Percentiles rank a stretch among this genome's conserved stretches.
Conservation (phyloP, 1,139 yeast genomes). For the Blastobotrys persicus region DNA sequence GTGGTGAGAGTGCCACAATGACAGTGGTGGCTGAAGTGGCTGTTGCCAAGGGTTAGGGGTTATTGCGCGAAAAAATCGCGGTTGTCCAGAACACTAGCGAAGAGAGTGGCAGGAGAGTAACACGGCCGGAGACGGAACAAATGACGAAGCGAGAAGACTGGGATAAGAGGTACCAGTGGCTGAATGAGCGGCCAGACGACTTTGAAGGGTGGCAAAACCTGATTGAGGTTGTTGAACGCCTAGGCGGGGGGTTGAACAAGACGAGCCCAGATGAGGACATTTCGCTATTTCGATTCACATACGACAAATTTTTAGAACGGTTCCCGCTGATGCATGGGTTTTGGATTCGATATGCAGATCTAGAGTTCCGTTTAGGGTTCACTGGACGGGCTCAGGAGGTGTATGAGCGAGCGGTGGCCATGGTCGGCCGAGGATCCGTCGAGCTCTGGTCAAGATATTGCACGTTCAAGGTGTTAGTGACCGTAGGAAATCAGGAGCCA, state of each 20-base stretch:
- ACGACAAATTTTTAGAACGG: slow-evolving; percentile 53
- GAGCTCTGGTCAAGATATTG: slow-evolving; percentile 74
- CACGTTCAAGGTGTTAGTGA: slow-evolving; percentile 47
- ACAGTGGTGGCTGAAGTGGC: too few species aligned
- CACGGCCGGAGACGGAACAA: background rate
- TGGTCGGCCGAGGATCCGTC: slow-evolving; percentile 52
- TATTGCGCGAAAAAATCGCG: slow-evolving; percentile 6
- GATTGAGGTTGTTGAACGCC: slow-evolving; percentile 37
- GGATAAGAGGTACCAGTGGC: slow-evolving; percentile 30
- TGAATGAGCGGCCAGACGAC: slow-evolving; percentile 40
- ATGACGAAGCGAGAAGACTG: slow-evolving; percentile 20
- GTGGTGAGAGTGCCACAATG: too few species aligned
- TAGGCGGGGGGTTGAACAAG: slow-evolving; percentile 46
- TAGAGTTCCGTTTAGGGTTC: slow-evolving; percentile 61
- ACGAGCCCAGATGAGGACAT: slow-evolving; percentile 44
- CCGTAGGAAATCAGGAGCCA: slow-evolving; percentile 17
- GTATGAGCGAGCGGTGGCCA: slow-evolving; percentile 53
- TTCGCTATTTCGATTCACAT: slow-evolving; percentile 49
- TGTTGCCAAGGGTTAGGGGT: too few species aligned
- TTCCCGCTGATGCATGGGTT: slow-evolving; percentile 75
- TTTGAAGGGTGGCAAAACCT: slow-evolving; percentile 51
- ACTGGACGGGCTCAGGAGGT: slow-evolving; percentile 49
- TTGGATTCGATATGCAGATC: slow-evolving; percentile 73
- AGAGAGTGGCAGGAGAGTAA: too few species aligned
- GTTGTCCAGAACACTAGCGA: background rate